Evolutionary conservation across 371 early-diverging fungal genomes (phyloP), one percentile per base, ranked within the genome.

Genomic region (Mortierella sp.): DNA sequence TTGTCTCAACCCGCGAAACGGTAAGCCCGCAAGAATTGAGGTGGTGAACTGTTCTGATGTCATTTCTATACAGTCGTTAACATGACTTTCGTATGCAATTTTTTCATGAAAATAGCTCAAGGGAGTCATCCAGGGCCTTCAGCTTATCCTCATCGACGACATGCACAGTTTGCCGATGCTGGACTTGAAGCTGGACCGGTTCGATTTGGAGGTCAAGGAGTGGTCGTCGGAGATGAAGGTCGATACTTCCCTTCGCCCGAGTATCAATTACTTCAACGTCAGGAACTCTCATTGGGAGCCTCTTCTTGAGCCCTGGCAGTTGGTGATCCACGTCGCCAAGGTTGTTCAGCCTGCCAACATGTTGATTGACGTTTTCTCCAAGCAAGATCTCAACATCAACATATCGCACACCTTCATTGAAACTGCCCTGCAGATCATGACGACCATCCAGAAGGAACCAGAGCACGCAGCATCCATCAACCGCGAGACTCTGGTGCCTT

Each of bases 261-360:
- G 93, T 72, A 93, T 95, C 75, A 98, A 98, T 81, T 97, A 96
- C 88, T 99, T 96, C 82, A 99, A 99, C 89, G 89, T 97, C 71
- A 95, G 96, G 73, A 98, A 97, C 88, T 99, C 99, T 14, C 97
- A 98, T 82, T 99, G 99, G 99, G 99, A 99, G 87, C 99, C 99
- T 0, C 76, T 99, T 38, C 78, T 99, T 35, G 99, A 99, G 88
- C 97, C 97, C 1, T 98, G 97, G 97, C 89, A 90, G 43, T 94
- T 96, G 77, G 88, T 89, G 5, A 58, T 95, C 18, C 88, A 90
- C 48, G 81, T 94, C 24, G 77, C 90, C 70, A 86, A 86, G 63
- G 74, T 74, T 48, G 65, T 88, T 3, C 86, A 88, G 72, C 83
- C 87, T 18, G 77, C 82, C 56, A 88, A 87, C 70, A 87, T 89